phyloP scores from a whole-genome alignment of 495 filamentous ascomycete genomes.

The Geoglossum glabrum region DNA sequence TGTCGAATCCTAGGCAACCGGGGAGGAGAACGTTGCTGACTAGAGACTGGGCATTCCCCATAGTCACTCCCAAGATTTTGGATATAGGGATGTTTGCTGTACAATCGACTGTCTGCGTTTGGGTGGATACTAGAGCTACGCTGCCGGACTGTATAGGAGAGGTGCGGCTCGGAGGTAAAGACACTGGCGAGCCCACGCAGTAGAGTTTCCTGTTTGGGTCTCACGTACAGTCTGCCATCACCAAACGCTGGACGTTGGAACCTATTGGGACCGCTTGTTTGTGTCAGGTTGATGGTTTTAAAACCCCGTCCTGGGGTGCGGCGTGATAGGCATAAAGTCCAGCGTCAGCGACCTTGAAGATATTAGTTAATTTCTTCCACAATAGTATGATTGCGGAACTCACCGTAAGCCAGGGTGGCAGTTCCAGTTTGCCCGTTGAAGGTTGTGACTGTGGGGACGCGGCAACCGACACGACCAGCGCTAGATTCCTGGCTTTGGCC shows the following conservation, averaged over 20 bases:
- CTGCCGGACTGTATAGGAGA: slow-evolving; percentile 24
- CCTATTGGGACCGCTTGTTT: slow-evolving; percentile 22
- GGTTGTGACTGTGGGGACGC: slow-evolving; percentile 21
- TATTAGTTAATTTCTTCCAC: slow-evolving; percentile 12
- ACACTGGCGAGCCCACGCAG: slow-evolving; percentile 24
- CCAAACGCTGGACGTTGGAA: slow-evolving; percentile 30
- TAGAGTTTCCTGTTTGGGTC: slow-evolving; percentile 19
- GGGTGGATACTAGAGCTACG: slow-evolving; percentile 16
- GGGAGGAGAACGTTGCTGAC: slow-evolving; percentile 19
- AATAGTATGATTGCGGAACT: slow-evolving; percentile 9
- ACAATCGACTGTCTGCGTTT: slow-evolving; percentile 17
- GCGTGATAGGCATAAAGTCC: slow-evolving; percentile 20
- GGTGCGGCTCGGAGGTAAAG: slow-evolving; percentile 20
- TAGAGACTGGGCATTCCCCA: slow-evolving; percentile 13
- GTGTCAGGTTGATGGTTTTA: slow-evolving; percentile 21
- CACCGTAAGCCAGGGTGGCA: slow-evolving; percentile 15
- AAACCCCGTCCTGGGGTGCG: slow-evolving; percentile 20
- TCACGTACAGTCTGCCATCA: slow-evolving; percentile 23
- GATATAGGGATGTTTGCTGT: slow-evolving; percentile 18
- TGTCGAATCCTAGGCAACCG: slow-evolving; percentile 21
- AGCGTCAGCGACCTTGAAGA: slow-evolving; percentile 16
- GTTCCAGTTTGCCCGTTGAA: slow-evolving; percentile 22
- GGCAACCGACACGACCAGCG: slow-evolving; percentile 22
- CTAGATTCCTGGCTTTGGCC: slow-evolving; percentile 16
- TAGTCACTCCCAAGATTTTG: slow-evolving; percentile 14